Base-by-base conservation (phyloP, 768 basidiomycete species). In the Russula sp. region DNA sequence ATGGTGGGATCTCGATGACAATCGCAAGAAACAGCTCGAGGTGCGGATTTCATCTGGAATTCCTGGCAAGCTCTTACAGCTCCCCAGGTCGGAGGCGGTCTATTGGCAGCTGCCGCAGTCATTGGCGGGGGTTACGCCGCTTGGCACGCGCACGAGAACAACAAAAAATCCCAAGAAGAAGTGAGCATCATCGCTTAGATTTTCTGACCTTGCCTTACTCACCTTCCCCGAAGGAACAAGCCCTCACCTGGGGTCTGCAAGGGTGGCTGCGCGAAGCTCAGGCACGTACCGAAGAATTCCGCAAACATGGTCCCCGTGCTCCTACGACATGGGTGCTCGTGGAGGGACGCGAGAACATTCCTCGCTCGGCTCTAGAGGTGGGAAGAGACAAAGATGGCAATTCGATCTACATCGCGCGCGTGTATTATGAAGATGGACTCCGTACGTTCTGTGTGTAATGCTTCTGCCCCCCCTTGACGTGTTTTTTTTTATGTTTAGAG, bases 311-410 rank as follows among this genome's bases (percentile, higher is more conserved):
- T 0, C 78, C 78, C 20, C 70, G 71, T 0, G 77, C 71, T 1
- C 84, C 86, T 3, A 77, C 78, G 13, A 82, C 81, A 22, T 91
- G 89, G 89, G 68, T 88, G 40, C 77, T 85, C 54, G 80, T 76
- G 44, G 74, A 82, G 47, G 86, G 86, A 55, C 83, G 76, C 68
- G 70, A 77, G 39, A 55, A 39, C 1, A 86, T 89, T 61, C 88
- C 88, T 34, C 69, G 68, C 3, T 75, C 76, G 55, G 86, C 87
- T 31, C 79, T 90, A 62, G 70, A 73, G 42, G 65, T 20, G 4
- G 84, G 83, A 9, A 86, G 84, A 14, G 76, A 79, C 62, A 84
- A 86, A 68, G 68, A 81, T 10, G 78, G 78, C 37, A 72, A 79
- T 70, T 72, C 71, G 18, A 70, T 89, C 61, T 89, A 80, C 73